A percentile compares a stretch with the other conserved stretches of the same genome.
These are phyloP conservation scores for Cyberlindnera maclurae DNA, from an alignment of 805 yeast species.

Conservation along the genomic window DNA sequence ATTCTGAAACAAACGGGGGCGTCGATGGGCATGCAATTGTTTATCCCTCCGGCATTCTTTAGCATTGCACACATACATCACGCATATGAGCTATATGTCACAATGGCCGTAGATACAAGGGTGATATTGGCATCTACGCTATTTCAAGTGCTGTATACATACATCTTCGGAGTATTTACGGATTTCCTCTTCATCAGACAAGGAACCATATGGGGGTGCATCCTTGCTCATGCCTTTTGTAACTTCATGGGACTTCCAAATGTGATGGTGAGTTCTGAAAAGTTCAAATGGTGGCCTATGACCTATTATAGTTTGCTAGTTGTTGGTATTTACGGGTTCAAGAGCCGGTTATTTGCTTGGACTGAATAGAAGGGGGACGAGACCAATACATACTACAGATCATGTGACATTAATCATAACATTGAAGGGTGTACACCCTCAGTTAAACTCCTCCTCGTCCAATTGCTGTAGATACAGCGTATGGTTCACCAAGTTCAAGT, in stretches of 20 bases:
- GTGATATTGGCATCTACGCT: conserved; percentile 31
- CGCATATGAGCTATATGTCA: conserved; percentile 40
- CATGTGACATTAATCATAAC: too few species aligned
- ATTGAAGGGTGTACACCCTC: too few species aligned
- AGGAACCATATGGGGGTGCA: conserved; percentile 47
- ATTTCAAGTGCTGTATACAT: conserved; percentile 59
- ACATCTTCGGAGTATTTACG: conserved; percentile 64
- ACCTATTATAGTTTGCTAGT: conserved; percentile 34
- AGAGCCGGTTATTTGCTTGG: conserved; percentile 17
- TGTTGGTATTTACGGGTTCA: conserved; percentile 37
- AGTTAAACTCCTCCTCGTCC: conserved; percentile 26
- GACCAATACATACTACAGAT: not conserved
- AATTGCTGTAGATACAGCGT: conserved; percentile 69
- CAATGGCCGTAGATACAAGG: conserved; percentile 18
- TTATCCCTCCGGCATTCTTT: conserved; percentile 55
- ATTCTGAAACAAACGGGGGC: conserved; percentile 22
- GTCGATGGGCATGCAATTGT: conserved; percentile 21
- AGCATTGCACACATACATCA: conserved; percentile 80
- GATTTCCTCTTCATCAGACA: conserved; percentile 47
- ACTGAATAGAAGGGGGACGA: too few species aligned
- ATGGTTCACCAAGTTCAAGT: conserved; percentile 89
- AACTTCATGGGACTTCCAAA: conserved; percentile 66
- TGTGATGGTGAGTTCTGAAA: conserved; percentile 11
- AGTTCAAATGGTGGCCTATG: conserved; percentile 23
- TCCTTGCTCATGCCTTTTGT: conserved; percentile 58